A percentile compares a stretch with the other conserved stretches of the same genome.
Evolutionary conservation across 1,284 basidiomycete genomes (phyloP).

Genomic region (Pholiota adiposa): DNA sequence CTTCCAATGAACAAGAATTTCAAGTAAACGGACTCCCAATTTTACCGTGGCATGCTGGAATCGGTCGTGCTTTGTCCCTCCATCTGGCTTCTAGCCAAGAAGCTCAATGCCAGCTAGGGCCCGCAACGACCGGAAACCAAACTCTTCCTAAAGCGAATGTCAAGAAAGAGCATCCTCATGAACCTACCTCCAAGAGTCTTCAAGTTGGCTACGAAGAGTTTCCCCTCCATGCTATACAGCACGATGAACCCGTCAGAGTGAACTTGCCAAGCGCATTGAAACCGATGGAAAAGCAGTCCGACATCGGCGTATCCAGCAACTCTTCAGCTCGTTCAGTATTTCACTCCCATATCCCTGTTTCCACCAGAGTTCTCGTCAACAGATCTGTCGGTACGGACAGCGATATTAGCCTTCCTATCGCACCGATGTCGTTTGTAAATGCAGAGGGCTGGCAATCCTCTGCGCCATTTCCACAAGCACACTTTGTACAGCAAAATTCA

Average conservation of each 20-base stretch:
- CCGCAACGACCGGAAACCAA: background rate
- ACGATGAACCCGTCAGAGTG: conserved; percentile 2
- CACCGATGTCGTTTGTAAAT: background rate
- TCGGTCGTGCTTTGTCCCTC: conserved; percentile 1
- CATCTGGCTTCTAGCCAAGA: background rate
- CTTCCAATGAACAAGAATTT: conserved; percentile 1
- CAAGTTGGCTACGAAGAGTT: conserved; percentile 10
- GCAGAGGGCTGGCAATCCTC: background rate
- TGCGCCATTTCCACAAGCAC: background rate
- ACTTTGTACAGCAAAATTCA: background rate
- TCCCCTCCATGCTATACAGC: conserved; percentile 3
- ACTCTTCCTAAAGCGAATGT: background rate
- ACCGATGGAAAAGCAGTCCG: background rate
- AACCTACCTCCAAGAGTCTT: background rate
- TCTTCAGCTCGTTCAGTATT: background rate
- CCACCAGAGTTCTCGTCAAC: conserved; percentile 2
- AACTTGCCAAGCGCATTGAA: conserved; percentile 6
- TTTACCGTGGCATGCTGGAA: conserved; percentile 5
- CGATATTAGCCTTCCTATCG: background rate
- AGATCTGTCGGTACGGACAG: background rate
- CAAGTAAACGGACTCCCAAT: background rate
- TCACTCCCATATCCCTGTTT: conserved; percentile 12
- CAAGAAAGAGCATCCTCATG: background rate
- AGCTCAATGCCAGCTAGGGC: background rate
- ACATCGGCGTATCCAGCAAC: background rate